Conservation (phyloP, 2,329 filamentous ascomycete genomes). For the Penicillium sp. region DNA sequence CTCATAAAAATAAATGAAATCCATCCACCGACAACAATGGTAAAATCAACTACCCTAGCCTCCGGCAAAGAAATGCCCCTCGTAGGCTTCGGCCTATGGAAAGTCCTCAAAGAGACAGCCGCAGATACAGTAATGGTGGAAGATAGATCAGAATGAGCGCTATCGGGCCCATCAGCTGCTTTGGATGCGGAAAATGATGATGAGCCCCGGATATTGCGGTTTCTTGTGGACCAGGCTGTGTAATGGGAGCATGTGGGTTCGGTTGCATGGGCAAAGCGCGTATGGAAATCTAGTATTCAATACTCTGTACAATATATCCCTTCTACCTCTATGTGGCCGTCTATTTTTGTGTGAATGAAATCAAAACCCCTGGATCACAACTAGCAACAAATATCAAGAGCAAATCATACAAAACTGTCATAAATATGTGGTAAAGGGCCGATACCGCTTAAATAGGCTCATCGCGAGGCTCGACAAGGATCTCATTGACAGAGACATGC, state of each 20-base stretch:
- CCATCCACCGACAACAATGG: too few species aligned
- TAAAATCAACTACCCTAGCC: constrained; percentile 5
- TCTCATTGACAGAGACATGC: constrained; percentile 76
- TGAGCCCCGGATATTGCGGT: background rate
- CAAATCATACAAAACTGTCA: background rate
- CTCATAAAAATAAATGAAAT: background rate
- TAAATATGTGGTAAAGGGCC: background rate
- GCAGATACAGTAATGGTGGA: constrained; percentile 3
- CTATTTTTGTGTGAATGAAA: constrained; percentile 1
- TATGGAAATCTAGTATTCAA: constrained; percentile 2
- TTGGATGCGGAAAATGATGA: background rate
- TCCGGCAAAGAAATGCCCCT: constrained; percentile 16
- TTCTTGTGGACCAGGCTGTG: background rate
- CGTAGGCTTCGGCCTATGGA: constrained; percentile 15
- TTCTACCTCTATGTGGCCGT: constrained; percentile 7
- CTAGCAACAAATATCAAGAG: background rate
- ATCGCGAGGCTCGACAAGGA: constrained; percentile 73
- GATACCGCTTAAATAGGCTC: constrained; percentile 61
- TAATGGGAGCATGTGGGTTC: background rate
- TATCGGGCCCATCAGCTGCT: background rate
- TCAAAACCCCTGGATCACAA: constrained; percentile 1
- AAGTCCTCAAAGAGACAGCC: constrained; percentile 13
- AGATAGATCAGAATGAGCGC: background rate
- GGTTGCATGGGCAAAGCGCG: constrained; percentile 6
- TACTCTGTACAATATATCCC: constrained; percentile 6